Base-by-base conservation (phyloP, 1,284 basidiomycete genomes). In the Mycocalia duriaeana region DNA sequence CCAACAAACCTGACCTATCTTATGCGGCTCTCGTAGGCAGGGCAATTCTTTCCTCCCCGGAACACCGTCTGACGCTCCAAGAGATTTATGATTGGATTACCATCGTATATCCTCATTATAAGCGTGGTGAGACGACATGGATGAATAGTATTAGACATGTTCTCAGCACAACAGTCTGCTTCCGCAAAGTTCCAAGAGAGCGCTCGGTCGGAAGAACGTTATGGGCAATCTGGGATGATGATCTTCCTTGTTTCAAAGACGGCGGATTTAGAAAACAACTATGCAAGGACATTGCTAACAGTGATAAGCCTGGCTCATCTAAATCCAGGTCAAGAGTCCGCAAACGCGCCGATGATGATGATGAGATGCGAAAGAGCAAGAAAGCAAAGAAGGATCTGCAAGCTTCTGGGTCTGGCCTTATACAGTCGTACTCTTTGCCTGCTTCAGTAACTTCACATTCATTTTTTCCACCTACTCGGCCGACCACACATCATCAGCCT, bases 21-120 rank as follows among this genome's bases (percentile, higher is more conserved):
- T 98, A 98, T 60, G 94, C 95, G 2, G 94, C 93, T 4, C 80
- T 98, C 45, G 94, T 99, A 53, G 95, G 95, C 4, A 93, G 94
- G 57, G 95, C 95, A 5, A 86, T 98, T 52, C 75, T 94, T 48
- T 87, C 90, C 11, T 92, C 91, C 1, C 79, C 82, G 0, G 80
- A 87, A 31, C 88, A 91, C 56, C 85, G 89, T 31, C 79, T 98
- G 25, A 93, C 92, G 0, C 75, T 98, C 20, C 91, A 94, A 58
- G 94, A 98, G 63, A 95, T 99, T 52, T 98, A 98, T 62, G 85
- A 90, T 59, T 99, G 85, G 78, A 95, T 99, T 59, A 91, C 90
- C 50, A 90, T 89, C 34, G 91, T 91, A 4, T 94, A 93, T 65
- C 94, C 95, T 0, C 86, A 86, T 64, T 99, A 93, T 72, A 92